A percentile compares a stretch with the other conserved stretches of the same genome.
Conservation (phyloP, 1,139 yeast species). For the Nakaseomyces delphensis region DNA sequence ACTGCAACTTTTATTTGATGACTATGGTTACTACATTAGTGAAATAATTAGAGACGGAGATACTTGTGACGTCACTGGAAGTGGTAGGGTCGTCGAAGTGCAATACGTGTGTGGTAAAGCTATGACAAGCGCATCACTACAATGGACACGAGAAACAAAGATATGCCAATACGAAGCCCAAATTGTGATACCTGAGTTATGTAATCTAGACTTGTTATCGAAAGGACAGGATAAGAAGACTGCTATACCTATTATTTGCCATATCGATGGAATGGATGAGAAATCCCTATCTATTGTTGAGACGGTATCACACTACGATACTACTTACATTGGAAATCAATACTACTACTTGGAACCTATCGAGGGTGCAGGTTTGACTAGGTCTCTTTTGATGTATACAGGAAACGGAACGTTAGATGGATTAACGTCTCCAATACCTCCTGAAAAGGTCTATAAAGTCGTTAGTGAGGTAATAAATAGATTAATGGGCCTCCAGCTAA, state of each 20-base stretch:
- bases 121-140: constrained; percentile 30
- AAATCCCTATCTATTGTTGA: constrained; percentile 12
- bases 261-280: constrained; percentile 4
- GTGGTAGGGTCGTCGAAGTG: constrained; percentile 54
- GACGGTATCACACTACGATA: constrained; percentile 17
- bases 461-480: constrained; percentile 18
- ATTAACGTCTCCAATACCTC: constrained; percentile 4
- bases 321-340: constrained; percentile 21
- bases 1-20: constrained; percentile 28
- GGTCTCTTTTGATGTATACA: constrained; percentile 18
- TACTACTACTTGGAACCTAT: constrained; percentile 20
- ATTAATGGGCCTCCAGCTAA: constrained; percentile 14
- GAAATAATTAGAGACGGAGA: constrained; percentile 56
- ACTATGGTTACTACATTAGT: constrained; percentile 39
- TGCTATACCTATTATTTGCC: constrained; percentile 18
- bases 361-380: constrained; percentile 1
- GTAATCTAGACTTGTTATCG: constrained; percentile 34
- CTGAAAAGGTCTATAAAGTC: constrained; percentile 10
- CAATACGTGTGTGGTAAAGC: constrained; percentile 57
- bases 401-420: constrained; percentile 10
- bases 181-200: constrained; percentile 52
- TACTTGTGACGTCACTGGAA: constrained; percentile 61
- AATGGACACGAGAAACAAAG: constrained; percentile 50
- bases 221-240: constrained; percentile 20
- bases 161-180: constrained; percentile 65